Conservation (phyloP, 805 yeast genomes). For the Torulaspora maleeae region DNA sequence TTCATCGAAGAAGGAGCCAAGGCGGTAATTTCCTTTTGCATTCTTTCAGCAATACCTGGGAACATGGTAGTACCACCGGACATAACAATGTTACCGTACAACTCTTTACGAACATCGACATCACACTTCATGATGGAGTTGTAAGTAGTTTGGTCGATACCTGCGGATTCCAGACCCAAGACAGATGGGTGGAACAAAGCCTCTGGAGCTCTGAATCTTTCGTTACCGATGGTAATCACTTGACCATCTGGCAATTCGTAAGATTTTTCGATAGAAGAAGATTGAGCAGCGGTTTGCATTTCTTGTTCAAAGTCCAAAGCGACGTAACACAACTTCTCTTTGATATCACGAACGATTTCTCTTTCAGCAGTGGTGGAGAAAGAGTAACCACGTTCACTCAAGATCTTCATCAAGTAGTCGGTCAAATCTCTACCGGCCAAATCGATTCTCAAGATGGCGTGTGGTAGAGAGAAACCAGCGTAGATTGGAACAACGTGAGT, state of each 20-base stretch:
- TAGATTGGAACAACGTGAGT: constrained; percentile 99
- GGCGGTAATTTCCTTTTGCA: constrained; percentile 99
- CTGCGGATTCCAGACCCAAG: constrained; percentile 87
- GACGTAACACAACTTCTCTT: constrained; percentile 98
- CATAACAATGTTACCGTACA: constrained; percentile 98
- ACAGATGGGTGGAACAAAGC: constrained; percentile 98
- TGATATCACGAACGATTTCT: constrained; percentile 84
- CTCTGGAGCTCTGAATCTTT: constrained; percentile 99
- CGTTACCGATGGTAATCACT: constrained; percentile 98
- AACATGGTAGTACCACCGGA: constrained; percentile 99
- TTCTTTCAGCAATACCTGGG: constrained; percentile 99
- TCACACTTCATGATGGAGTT: constrained; percentile 92
- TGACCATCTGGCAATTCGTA: constrained; percentile 99
- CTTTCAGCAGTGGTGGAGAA: constrained; percentile 99
- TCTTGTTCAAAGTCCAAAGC: constrained; percentile 99
- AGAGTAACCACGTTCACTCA: constrained; percentile 97
- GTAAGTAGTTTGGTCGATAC: constrained; percentile 91
- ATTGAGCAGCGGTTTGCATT: constrained; percentile 98
- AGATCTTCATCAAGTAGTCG: constrained; percentile 97
- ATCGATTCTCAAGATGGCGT: constrained; percentile 97
- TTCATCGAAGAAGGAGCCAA: constrained; percentile 99
- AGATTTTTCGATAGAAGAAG: constrained; percentile 96
- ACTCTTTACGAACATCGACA: constrained; percentile 97
- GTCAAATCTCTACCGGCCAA: constrained; percentile 99
- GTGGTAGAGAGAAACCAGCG: constrained; percentile 99